These are phyloP conservation scores for Tephrocybe sp. DNA, from an alignment of 768 basidiomycete species.

Conservation along the genomic window DNA sequence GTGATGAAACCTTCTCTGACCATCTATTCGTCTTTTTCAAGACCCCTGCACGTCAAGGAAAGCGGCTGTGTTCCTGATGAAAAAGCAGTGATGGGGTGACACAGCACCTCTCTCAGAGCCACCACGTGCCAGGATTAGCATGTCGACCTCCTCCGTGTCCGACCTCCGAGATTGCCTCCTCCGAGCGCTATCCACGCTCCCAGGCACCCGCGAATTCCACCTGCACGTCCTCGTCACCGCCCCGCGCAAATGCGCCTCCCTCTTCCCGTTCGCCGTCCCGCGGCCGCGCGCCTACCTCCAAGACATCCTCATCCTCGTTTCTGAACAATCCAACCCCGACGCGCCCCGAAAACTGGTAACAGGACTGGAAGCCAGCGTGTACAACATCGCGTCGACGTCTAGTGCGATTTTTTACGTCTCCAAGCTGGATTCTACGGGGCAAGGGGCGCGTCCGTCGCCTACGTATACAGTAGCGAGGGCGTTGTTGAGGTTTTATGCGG, in stretches of 20 bases:
- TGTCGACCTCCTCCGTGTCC: constrained; percentile 12
- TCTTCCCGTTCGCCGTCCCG: constrained; percentile 75
- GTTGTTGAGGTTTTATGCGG: constrained; percentile 62
- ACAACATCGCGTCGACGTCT: constrained; percentile 66
- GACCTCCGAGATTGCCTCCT: constrained; percentile 63
- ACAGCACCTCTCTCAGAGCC: too few relatives aligned
- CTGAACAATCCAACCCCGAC: constrained; percentile 52
- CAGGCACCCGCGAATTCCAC: constrained; percentile 71
- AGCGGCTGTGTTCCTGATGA: too few relatives aligned
- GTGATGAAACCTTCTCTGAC: too few relatives aligned
- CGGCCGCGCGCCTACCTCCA: constrained; percentile 68
- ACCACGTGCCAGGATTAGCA: too few relatives aligned
- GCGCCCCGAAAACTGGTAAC: constrained; percentile 62
- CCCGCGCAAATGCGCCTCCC: constrained; percentile 58
- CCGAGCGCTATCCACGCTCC: constrained; percentile 48
- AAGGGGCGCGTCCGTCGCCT: constrained; percentile 60
- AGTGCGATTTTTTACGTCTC: constrained; percentile 83
- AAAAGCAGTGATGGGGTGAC: too few relatives aligned
- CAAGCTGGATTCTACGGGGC: constrained; percentile 93
- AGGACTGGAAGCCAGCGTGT: constrained; percentile 77
- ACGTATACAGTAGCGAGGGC: constrained; percentile 67
- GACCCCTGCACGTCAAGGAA: too few relatives aligned
- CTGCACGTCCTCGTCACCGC: constrained; percentile 71
- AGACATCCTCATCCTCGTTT: constrained; percentile 74
- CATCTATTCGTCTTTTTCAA: too few relatives aligned